Conservation (phyloP, 768 basidiomycete species). For the Leucosporidium yakuticum region DNA sequence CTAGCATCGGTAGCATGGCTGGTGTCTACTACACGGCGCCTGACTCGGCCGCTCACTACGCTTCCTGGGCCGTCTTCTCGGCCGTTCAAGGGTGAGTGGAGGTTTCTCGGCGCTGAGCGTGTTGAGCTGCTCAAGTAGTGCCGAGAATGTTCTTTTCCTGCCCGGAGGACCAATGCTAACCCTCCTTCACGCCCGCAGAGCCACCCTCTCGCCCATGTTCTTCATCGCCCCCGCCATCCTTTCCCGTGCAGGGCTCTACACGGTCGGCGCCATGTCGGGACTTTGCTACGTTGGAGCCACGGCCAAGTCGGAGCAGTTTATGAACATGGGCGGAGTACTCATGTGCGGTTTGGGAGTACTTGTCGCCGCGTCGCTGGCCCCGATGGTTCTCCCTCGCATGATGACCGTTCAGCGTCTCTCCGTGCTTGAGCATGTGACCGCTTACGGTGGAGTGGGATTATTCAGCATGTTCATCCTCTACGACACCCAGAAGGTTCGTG, state of each 20-base stretch:
- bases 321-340: conserved; percentile 82
- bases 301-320: conserved; percentile 73
- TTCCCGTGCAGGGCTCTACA: conserved; percentile 80
- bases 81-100: too few species aligned
- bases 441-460: conserved; percentile 72
- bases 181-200: conserved; percentile 58
- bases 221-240: conserved; percentile 79
- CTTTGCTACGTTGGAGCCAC: conserved; percentile 84
- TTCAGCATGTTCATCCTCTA: conserved; percentile 81
- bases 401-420: conserved; percentile 66
- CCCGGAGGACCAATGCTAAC: too few species aligned
- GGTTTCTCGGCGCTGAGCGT: conserved; percentile 49
- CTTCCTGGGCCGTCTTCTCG: conserved; percentile 22
- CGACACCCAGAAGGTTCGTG: conserved; percentile 64
- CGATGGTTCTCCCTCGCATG: conserved; percentile 72
- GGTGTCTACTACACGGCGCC: conserved; percentile 72
- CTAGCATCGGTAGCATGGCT: conserved; percentile 79
- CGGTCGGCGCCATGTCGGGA: conserved; percentile 56
- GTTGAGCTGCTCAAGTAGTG: too few species aligned
- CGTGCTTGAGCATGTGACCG: conserved; percentile 65
- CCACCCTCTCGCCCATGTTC: conserved; percentile 79
- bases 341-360: conserved; percentile 84
- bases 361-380: conserved; percentile 76
- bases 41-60: conserved; percentile 64
- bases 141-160: too few species aligned